Percentiles rank a stretch among this genome's conserved stretches.
Conservation (phyloP, 176 grass and related monocot species). For the Ensete glaucum region DNA sequence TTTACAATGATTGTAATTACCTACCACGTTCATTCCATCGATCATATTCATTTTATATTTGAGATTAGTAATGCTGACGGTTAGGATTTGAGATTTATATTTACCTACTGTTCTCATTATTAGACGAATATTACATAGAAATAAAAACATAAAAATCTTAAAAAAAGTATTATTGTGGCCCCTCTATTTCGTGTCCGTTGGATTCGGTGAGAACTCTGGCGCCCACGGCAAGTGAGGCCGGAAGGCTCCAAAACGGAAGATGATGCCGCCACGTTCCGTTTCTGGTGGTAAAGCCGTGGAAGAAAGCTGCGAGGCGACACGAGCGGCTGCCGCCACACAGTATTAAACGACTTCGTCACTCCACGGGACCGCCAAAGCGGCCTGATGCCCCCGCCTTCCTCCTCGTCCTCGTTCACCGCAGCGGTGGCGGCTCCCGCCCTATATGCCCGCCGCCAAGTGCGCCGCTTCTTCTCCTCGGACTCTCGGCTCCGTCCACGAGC, state of each 20-base stretch:
- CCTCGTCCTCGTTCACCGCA: background rate
- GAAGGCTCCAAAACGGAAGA: background rate
- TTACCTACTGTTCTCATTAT: no score
- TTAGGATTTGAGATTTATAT: no score
- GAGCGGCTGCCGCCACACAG: background rate
- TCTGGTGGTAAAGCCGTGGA: background rate
- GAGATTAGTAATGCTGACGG: no score
- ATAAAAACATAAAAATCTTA: no score
- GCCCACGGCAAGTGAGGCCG: no score
- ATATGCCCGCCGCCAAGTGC: background rate
- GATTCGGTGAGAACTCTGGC: no score
- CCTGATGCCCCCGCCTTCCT: background rate
- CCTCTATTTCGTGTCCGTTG: no score
- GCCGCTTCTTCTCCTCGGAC: background rate
- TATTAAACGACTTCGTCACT: background rate
- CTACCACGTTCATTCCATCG: no score
- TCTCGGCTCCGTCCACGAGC: background rate
- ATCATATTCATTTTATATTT: no score
- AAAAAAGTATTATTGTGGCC: no score
- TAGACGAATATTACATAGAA: no score
- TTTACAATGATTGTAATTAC: no score
- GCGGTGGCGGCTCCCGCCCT: background rate
- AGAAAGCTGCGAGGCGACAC: background rate
- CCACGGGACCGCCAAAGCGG: background rate
- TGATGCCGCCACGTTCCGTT: background rate